Conservation (phyloP, 176 grass and related monocot species). For the Themeda triandra region DNA sequence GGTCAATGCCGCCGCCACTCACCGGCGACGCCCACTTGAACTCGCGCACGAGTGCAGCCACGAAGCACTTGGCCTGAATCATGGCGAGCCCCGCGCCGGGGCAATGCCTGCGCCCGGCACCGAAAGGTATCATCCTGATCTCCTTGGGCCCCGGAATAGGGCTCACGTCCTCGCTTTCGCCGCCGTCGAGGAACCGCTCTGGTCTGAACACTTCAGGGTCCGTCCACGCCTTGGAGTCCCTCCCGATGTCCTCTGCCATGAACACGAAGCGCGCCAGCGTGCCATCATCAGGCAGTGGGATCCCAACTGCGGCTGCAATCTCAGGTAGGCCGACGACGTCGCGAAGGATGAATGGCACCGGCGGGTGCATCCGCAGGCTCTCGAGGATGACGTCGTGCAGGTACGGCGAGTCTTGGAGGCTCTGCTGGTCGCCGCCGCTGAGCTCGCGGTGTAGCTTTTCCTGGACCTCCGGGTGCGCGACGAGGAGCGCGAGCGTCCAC, state of each 20-base stretch:
- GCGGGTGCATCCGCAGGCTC: conserved; percentile 2
- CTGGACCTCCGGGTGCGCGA: not conserved
- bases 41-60: not conserved
- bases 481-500: not conserved
- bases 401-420: not conserved
- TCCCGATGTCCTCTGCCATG: not conserved
- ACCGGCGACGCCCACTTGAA: conserved; percentile 11
- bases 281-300: not conserved
- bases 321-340: not conserved
- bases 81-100: not conserved
- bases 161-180: conserved; percentile 10
- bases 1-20: not conserved
- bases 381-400: not conserved
- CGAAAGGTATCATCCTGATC: conserved; percentile 24
- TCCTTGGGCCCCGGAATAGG: not conserved
- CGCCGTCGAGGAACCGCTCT: conserved; percentile 44
- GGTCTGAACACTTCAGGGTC: conserved; percentile 30
- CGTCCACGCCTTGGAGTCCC: not conserved
- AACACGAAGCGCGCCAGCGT: not conserved
- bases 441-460: not conserved
- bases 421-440: not conserved
- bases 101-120: not conserved
- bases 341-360: not conserved
- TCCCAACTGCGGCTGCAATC: too few relatives aligned
- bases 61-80: not conserved